Evolutionary conservation across 129 eudicot species (phyloP).

Genomic region (Silybum marianum): DNA sequence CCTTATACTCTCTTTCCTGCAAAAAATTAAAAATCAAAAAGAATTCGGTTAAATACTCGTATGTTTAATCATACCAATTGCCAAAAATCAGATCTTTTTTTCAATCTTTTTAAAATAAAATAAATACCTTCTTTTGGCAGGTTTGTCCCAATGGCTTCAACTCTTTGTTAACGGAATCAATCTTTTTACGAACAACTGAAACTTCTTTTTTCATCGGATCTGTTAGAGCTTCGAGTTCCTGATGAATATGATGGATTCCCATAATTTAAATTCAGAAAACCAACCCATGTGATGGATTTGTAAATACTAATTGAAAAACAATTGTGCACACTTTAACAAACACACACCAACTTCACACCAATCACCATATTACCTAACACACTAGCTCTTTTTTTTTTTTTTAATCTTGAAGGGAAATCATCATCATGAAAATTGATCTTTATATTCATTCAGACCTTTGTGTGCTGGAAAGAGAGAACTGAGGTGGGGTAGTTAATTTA

Average conservation of each 20-base stretch:
- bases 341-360: slow-evolving; percentile 38
- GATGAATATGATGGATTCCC: slow-evolving; percentile 28
- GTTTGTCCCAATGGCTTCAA: slow-evolving; percentile 76
- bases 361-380: slow-evolving; percentile 40
- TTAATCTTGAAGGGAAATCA: slow-evolving; percentile 21
- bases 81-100: too few species aligned
- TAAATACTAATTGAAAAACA: not conserved
- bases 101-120: not conserved
- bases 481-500: slow-evolving; percentile 8
- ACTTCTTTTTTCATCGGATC: slow-evolving; percentile 96
- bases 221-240: slow-evolving; percentile 82
- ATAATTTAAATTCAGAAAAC: slow-evolving; percentile 16
- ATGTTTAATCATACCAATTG: not conserved
- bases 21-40: not conserved
- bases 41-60: not conserved
- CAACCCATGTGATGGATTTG: slow-evolving; percentile 13
- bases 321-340: slow-evolving; percentile 9
- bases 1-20: slow-evolving; percentile 90
- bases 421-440: slow-evolving; percentile 19
- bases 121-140: slow-evolving; percentile 83
- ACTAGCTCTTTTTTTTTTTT: slow-evolving; percentile 23
- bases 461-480: not conserved
- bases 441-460: slow-evolving; percentile 5
- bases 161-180: slow-evolving; percentile 78
- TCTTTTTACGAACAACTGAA: slow-evolving; percentile 73